These are phyloP conservation scores for Phytophthora cryptogea DNA, from an alignment of 352 stramenopile species.

Conservation along the genomic window DNA sequence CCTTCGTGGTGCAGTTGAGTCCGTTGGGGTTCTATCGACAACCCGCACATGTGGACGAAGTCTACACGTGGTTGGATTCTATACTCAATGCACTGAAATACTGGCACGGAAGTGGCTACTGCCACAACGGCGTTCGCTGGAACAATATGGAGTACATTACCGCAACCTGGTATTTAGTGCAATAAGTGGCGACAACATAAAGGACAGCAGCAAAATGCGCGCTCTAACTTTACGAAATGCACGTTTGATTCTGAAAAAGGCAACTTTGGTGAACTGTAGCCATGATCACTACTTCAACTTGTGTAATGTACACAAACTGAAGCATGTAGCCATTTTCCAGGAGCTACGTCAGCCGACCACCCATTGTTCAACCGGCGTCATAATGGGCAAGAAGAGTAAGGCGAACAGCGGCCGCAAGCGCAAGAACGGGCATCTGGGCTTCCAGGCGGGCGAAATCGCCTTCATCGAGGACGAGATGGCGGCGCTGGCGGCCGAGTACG, in stretches of 20 bases:
- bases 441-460: conserved; percentile 75
- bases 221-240: no score
- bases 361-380: neutral
- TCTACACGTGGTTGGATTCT: neutral
- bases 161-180: neutral
- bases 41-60: neutral
- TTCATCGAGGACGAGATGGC: conserved; percentile 90
- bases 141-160: neutral
- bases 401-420: conserved; percentile 47
- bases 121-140: neutral
- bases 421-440: conserved; percentile 74
- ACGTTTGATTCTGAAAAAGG: no score
- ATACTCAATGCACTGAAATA: neutral
- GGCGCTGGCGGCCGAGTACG: conserved; percentile 77
- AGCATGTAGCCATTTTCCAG: neutral
- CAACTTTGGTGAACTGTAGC: no score
- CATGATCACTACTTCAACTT: neutral
- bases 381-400: conserved; percentile 34
- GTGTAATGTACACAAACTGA: neutral
- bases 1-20: neutral
- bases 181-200: no score
- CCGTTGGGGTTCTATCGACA: neutral
- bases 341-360: neutral
- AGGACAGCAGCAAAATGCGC: no score
- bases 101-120: neutral